phyloP scores from a whole-genome alignment of 2,329 filamentous ascomycete genomes.

The Aspergillus glaucus region DNA sequence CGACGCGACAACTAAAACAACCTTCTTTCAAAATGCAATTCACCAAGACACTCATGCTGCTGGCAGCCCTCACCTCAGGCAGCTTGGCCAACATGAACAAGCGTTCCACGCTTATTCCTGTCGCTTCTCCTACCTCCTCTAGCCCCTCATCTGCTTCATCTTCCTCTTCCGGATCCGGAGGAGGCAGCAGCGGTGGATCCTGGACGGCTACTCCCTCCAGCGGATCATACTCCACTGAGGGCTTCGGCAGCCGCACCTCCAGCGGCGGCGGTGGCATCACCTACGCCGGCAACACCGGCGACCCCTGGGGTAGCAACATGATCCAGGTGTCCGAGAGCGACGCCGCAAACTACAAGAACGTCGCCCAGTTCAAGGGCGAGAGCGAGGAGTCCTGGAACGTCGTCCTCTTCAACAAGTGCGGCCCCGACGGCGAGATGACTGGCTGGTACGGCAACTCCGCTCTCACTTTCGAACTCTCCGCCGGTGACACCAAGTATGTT shows the following conservation, averaged over 20 bases:
- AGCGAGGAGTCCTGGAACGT: slow-evolving; percentile 29
- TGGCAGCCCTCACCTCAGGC: slow-evolving; percentile 24
- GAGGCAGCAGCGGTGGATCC: slow-evolving; percentile 3
- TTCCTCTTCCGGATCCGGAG: slow-evolving; percentile 2
- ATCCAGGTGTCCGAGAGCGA: slow-evolving; percentile 26
- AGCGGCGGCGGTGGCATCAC: slow-evolving; percentile 18
- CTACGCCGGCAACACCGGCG: slow-evolving; percentile 35
- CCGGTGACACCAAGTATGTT: slow-evolving; percentile 31
- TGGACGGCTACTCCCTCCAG: slow-evolving; percentile 18
- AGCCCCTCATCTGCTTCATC: slow-evolving; percentile 4
- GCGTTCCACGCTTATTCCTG: slow-evolving; percentile 10
- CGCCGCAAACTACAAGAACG: slow-evolving; percentile 31
- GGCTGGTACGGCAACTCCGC: slow-evolving; percentile 32
- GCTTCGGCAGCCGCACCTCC: slow-evolving; percentile 28
- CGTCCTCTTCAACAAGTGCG: slow-evolving; percentile 37
- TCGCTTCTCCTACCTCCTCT: slow-evolving; percentile 3
- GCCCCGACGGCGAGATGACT: slow-evolving; percentile 25
- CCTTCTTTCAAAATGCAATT: slow-evolving; percentile 20
- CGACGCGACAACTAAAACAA: not conserved
- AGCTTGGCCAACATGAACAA: slow-evolving; percentile 15
- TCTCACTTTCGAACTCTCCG: slow-evolving; percentile 23
- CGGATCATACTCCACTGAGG: slow-evolving; percentile 20
- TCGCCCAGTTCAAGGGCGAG: slow-evolving; percentile 27
- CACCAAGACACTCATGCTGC: slow-evolving; percentile 24
- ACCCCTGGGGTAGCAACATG: slow-evolving; percentile 37